Evolutionary conservation across 805 yeast genomes (phyloP).

Genomic region (Starmerella scarabaei): DNA sequence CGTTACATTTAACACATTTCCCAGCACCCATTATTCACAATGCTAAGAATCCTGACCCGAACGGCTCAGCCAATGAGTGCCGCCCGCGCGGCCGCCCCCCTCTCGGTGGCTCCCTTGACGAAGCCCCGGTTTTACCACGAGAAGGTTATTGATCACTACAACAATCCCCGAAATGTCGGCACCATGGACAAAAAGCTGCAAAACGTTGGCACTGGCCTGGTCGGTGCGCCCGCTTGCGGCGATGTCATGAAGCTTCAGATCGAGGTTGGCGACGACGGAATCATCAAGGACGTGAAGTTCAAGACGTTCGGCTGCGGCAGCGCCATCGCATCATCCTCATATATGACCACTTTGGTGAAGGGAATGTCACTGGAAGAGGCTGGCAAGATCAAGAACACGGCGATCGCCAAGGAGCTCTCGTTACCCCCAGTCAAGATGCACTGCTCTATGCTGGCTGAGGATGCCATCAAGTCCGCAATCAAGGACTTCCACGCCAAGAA

Average conservation of each 20-base stretch:
- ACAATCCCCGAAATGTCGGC: slow-evolving; percentile 95
- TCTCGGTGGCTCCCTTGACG: no score
- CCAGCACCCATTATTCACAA: no score
- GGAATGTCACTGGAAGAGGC: slow-evolving; percentile 95
- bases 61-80: no score
- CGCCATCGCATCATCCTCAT: slow-evolving; percentile 92
- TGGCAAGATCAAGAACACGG: slow-evolving; percentile 78
- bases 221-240: slow-evolving; percentile 99
- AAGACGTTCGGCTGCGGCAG: slow-evolving; percentile 99
- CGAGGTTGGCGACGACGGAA: slow-evolving; percentile 81
- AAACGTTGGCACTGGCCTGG: slow-evolving; percentile 90
- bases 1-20: no score
- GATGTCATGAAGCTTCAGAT: slow-evolving; percentile 97
- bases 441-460: slow-evolving; percentile 98
- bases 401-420: slow-evolving; percentile 85
- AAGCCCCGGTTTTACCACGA: slow-evolving; percentile 67
- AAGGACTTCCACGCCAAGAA: slow-evolving; percentile 88
- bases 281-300: slow-evolving; percentile 88
- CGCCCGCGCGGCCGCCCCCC: no score
- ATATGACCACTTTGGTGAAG: slow-evolving; percentile 87
- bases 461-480: slow-evolving; percentile 93
- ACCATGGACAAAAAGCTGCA: slow-evolving; percentile 62
- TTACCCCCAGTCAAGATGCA: slow-evolving; percentile 96
- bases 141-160: slow-evolving; percentile 89
- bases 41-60: no score